phyloP scores from a whole-genome alignment of 768 basidiomycete genomes.

The Termitomyces sp. region DNA sequence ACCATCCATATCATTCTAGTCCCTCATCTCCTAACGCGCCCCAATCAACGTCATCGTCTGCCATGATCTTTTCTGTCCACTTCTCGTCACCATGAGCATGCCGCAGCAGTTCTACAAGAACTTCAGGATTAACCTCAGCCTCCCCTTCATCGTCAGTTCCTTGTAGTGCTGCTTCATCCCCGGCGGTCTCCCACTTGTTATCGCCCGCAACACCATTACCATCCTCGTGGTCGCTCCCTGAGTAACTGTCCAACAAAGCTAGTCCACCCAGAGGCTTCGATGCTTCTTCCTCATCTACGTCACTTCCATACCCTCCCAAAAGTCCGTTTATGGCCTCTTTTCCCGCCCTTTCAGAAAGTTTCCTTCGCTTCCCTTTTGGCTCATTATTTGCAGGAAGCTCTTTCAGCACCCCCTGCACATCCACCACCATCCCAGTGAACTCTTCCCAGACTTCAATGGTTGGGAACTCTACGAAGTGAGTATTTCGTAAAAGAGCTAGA shows the following conservation, averaged over 20 bases:
- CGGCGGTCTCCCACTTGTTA: constrained; percentile 21
- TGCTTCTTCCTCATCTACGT: constrained; percentile 27
- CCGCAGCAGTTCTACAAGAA: constrained; percentile 35
- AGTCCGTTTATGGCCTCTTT: constrained; percentile 52
- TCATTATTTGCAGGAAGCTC: constrained; percentile 25
- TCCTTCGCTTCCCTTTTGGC: constrained; percentile 47
- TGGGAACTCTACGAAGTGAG: constrained; percentile 79
- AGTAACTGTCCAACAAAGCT: constrained; percentile 35
- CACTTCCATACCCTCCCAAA: constrained; percentile 57
- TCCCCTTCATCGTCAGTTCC: constrained; percentile 18
- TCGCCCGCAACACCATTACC: constrained; percentile 15
- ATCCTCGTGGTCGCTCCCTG: constrained; percentile 39
- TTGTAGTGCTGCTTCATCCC: constrained; percentile 22
- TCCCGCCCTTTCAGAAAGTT: constrained; percentile 44
- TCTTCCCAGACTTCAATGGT: constrained; percentile 74
- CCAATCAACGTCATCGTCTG: constrained; percentile 48
- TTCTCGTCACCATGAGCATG: constrained; percentile 25
- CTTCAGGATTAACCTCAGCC: constrained; percentile 31
- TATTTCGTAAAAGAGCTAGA: constrained; percentile 42
- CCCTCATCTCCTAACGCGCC: constrained; percentile 32
- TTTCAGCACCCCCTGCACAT: constrained; percentile 40
- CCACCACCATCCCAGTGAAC: constrained; percentile 58
- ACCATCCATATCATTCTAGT: constrained; percentile 10
- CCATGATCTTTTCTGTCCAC: constrained; percentile 20
- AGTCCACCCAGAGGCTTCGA: constrained; percentile 27